A percentile compares a stretch with the other conserved stretches of the same genome.
phyloP scores from a whole-genome alignment of 2,329 filamentous ascomycete genomes.

The Alternaria sp. region DNA sequence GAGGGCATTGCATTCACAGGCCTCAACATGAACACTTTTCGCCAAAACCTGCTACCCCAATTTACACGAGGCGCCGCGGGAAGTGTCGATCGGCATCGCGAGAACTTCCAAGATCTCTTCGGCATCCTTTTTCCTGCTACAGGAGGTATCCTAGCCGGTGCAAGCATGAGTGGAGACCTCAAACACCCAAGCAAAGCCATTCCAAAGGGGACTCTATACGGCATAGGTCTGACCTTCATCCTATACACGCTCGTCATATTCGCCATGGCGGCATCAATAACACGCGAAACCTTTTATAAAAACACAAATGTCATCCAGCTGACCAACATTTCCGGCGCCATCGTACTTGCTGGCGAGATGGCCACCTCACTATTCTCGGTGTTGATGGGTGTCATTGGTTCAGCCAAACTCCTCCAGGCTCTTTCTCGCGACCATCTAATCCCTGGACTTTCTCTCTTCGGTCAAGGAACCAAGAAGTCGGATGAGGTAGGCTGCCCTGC shows the following conservation, averaged over 20 bases:
- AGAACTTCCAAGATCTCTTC: constrained; percentile 82
- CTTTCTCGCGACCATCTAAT: constrained; percentile 80
- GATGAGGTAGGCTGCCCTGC: constrained; percentile 63
- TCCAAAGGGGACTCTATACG: constrained; percentile 82
- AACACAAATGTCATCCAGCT: constrained; percentile 83
- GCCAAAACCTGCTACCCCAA: constrained; percentile 75
- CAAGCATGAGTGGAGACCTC: constrained; percentile 89
- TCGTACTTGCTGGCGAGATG: constrained; percentile 83
- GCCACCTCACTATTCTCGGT: constrained; percentile 85
- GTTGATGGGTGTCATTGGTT: constrained; percentile 85
- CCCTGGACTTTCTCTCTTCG: constrained; percentile 77
- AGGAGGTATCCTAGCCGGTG: constrained; percentile 71
- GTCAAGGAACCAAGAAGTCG: constrained; percentile 72
- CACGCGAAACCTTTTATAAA: constrained; percentile 74
- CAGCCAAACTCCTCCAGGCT: constrained; percentile 84
- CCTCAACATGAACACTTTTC: constrained; percentile 72
- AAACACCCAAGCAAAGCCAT: constrained; percentile 84
- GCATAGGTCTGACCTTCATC: constrained; percentile 76
- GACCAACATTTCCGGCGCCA: constrained; percentile 76
- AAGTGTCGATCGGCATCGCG: constrained; percentile 67
- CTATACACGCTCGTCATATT: constrained; percentile 80
- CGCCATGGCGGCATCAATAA: constrained; percentile 78
- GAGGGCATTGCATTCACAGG: constrained; percentile 80
- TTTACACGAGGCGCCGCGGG: constrained; percentile 70
- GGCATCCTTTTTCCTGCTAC: constrained; percentile 83